Percentiles rank a stretch among this genome's conserved stretches.
phyloP scores from a whole-genome alignment of 176 grass and related monocot genomes.

The Oryza punctata region DNA sequence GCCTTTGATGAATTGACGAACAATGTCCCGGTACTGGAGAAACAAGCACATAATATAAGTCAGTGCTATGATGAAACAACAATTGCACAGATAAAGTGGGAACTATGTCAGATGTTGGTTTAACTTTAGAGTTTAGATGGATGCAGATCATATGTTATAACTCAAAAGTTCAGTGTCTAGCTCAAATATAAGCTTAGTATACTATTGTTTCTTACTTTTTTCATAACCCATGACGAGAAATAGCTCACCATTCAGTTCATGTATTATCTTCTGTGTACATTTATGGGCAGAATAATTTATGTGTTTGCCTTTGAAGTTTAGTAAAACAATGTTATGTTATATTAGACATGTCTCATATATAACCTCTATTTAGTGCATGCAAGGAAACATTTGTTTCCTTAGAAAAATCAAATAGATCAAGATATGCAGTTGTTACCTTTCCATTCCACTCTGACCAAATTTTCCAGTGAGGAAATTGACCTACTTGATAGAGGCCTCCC shows the following conservation, averaged over 20 bases:
- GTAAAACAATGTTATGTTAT: not conserved
- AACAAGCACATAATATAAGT: constrained; percentile 27
- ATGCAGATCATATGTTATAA: constrained; percentile 8
- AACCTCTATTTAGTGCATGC: not conserved
- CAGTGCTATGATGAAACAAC: constrained; percentile 23
- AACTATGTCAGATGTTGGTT: constrained; percentile 10
- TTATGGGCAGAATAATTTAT: not conserved
- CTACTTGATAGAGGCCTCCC: constrained; percentile 98
- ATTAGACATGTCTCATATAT: constrained; percentile 3
- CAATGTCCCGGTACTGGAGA: constrained; percentile 86
- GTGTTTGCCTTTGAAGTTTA: not conserved
- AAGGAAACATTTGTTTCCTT: not conserved
- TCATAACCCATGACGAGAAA: not conserved
- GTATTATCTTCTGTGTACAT: constrained; percentile 12
- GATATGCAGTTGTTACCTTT: constrained; percentile 54
- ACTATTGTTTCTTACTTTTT: not conserved
- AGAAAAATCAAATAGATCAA: constrained; percentile 15
- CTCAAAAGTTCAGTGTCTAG: constrained; percentile 3
- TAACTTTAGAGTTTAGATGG: constrained; percentile 21
- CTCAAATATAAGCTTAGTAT: constrained; percentile 20
- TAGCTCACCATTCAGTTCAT: not conserved
- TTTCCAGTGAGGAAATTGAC: constrained; percentile 87
- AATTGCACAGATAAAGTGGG: constrained; percentile 8
- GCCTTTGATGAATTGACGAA: constrained; percentile 97
- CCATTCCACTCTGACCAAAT: constrained; percentile 99